Evolutionary conservation across 805 yeast genomes (phyloP).

Genomic region (Cyberlindnera maclurae): DNA sequence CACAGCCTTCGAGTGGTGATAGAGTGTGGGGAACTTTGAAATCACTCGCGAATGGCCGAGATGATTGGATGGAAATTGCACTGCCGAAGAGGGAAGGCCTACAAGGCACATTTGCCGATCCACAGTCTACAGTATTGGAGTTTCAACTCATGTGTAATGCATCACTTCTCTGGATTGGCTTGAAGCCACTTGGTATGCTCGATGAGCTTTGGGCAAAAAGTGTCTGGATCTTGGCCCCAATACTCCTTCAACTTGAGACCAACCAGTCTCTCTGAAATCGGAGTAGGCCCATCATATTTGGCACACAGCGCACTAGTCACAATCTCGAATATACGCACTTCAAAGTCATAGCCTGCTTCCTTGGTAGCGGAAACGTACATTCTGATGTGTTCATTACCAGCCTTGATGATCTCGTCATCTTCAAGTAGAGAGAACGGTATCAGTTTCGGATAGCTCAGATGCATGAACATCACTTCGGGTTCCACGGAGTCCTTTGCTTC

Average conservation of each 20-base stretch:
- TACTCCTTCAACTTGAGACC: conserved; percentile 26
- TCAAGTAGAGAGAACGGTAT: conserved; percentile 25
- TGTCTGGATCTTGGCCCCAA: conserved; percentile 21
- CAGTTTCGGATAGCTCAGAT: conserved; percentile 52
- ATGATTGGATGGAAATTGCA: too few relatives aligned
- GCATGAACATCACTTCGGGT: conserved; percentile 39
- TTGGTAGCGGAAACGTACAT: conserved; percentile 25
- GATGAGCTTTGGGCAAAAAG: conserved; percentile 26
- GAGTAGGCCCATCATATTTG: conserved; percentile 20
- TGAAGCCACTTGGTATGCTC: conserved; percentile 30
- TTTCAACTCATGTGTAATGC: neutral
- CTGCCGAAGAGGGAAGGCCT: too few relatives aligned
- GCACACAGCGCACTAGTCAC: conserved; percentile 31
- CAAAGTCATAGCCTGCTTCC: conserved; percentile 31
- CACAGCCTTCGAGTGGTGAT: too few relatives aligned
- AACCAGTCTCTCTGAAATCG: conserved; percentile 15
- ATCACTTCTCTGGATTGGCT: conserved; percentile 20
- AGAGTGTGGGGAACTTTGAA: too few relatives aligned
- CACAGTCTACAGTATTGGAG: too few relatives aligned
- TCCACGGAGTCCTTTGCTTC: conserved; percentile 9
- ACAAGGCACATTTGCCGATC: too few relatives aligned
- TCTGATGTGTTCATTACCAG: conserved; percentile 24
- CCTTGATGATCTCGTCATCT: conserved; percentile 22
- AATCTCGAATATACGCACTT: conserved; percentile 33
- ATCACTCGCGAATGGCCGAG: too few relatives aligned